Conservation (phyloP, 169 alveolate genomes). For the Plasmodium sp. region DNA sequence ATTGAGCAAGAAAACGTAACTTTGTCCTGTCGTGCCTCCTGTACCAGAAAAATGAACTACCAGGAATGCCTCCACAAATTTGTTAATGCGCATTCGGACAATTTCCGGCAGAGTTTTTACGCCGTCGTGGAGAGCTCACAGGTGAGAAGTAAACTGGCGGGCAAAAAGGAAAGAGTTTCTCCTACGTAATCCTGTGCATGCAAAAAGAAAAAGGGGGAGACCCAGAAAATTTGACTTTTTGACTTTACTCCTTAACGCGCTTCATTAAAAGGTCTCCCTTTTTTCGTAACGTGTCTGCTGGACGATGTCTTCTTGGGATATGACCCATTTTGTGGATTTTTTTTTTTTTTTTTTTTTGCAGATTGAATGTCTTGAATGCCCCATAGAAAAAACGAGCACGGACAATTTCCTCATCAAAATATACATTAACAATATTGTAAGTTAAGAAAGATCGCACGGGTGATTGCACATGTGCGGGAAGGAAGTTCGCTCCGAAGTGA, state of each 20-base stretch:
- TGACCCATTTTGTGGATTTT: not conserved
- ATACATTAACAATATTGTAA: constrained; percentile 62
- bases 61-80: constrained; percentile 30
- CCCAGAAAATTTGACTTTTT: not conserved
- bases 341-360: constrained; percentile 4
- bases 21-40: not conserved
- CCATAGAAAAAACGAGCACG: constrained; percentile 62
- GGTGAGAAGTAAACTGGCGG: constrained; percentile 4
- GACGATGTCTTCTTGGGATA: not conserved
- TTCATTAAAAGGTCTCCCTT: not conserved
- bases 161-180: not conserved
- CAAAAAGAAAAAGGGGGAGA: not conserved
- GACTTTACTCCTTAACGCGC: not conserved
- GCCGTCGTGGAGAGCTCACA: constrained; percentile 74
- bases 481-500: not conserved
- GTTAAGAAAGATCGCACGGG: not conserved
- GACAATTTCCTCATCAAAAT: constrained; percentile 64
- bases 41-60: constrained; percentile 13
- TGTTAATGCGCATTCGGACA: constrained; percentile 54
- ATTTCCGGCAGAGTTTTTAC: constrained; percentile 53
- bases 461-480: not conserved
- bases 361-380: constrained; percentile 75
- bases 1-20: constrained; percentile 1
- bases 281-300: not conserved
- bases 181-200: not conserved